Evolutionary conservation across 768 basidiomycete genomes (phyloP), one percentile per base, ranked within the genome.

Genomic region (Tricholoma terreum): DNA sequence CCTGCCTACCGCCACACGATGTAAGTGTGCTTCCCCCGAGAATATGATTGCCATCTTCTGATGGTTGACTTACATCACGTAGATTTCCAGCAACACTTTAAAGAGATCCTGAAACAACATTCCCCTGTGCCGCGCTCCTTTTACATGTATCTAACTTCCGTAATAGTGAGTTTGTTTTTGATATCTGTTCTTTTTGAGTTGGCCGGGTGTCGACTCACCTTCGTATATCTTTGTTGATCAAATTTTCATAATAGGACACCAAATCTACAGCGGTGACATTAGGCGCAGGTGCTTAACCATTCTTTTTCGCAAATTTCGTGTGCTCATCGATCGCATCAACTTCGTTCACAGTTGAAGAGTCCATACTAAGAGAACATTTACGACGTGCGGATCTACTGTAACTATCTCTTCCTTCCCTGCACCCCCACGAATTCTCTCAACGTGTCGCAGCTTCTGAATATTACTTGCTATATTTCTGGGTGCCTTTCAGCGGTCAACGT

Each of bases 31-130:
- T 24, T 49, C 52, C 50, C 21, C n/a, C 54, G 50, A 33, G 24
- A 51, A 54, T 30, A 45, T 54, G 31, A 15, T 55, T 15, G 19
- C 19, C 43, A 35, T 49, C 22, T 52, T 17, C 46, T 30, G 42
- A 38, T 51, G 33, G 10, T 49, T 61, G 52, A 58, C 34, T 51
- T 40, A 19, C 52, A 50, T 35, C 21, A 22, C 50, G 9, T 48
- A 92, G 90, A 91, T 69, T 90, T 92, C 71, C 84, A 86, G 62
- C 83, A 86, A 57, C 88, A 90, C 65, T 91, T 92, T 71, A 88
- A 83, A 65, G 89, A 91, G 53, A 87, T 90, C 35, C 78, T 80
- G 46, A 83, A 80, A 60, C 76, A 78, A 43, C 72, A 79, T 60
- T 89, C 89, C 1, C 85, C 87, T 11, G 76, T 81, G 22, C 79